phyloP scores from a whole-genome alignment of 257 asterid species.

The Primulina tabacum region DNA sequence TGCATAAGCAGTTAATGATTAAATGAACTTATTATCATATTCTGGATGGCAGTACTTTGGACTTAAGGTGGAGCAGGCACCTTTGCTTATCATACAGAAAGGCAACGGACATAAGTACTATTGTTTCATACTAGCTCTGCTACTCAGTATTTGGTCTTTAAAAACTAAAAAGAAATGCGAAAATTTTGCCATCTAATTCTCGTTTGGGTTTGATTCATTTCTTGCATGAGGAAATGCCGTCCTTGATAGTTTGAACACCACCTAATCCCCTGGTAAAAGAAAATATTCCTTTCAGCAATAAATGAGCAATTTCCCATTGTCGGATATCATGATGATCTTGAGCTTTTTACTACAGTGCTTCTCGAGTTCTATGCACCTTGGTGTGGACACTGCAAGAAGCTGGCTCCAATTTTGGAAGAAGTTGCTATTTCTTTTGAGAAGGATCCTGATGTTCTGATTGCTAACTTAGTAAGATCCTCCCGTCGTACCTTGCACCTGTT shows the following conservation, averaged over 20 bases:
- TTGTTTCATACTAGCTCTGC: neutral
- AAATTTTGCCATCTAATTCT: neutral
- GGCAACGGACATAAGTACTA: constrained; percentile 44
- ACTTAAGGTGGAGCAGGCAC: constrained; percentile 54
- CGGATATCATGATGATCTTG: constrained; percentile 2
- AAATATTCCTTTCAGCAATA: neutral
- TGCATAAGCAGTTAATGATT: constrained; percentile 1
- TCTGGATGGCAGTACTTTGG: constrained; percentile 70
- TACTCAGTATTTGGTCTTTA: neutral
- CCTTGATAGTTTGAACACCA: neutral
- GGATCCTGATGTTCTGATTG: constrained; percentile 59
- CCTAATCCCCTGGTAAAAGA: neutral
- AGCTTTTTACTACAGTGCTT: constrained; percentile 40
- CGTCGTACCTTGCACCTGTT: neutral
- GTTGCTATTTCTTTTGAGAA: constrained; percentile 59
- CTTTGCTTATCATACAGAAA: constrained; percentile 54
- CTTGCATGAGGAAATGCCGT: neutral
- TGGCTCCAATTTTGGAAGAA: constrained; percentile 85
- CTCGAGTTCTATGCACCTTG: constrained; percentile 85
- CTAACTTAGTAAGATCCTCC: constrained; percentile 49
- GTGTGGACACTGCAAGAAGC: constrained; percentile 82
- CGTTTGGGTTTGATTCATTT: neutral
- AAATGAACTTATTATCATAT: constrained; percentile 1
- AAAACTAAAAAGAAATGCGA: neutral
- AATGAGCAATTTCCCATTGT: neutral